Percentiles rank a stretch among this genome's conserved stretches.
Conservation (phyloP, 257 asterid genomes). For the Scutellaria minor region DNA sequence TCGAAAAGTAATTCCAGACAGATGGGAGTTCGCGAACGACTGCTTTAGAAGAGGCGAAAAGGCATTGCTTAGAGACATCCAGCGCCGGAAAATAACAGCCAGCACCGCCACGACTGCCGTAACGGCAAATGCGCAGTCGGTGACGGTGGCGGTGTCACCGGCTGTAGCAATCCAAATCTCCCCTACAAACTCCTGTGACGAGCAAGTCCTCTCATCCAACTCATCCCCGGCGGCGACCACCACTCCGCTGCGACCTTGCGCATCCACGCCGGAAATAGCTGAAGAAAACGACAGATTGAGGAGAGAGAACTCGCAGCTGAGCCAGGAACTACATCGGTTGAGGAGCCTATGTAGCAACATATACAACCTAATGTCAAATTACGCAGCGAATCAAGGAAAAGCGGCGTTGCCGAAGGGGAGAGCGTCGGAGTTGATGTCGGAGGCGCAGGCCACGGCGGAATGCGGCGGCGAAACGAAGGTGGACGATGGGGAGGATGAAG, state of each 20-base stretch:
- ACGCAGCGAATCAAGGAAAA: conserved; percentile 41
- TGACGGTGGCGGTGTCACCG: conserved; percentile 32
- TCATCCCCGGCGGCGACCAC: conserved; percentile 61
- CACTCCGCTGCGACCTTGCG: conserved; percentile 37
- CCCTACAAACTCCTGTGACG: conserved; percentile 73
- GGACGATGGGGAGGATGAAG: conserved; percentile 36
- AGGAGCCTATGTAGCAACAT: conserved; percentile 60
- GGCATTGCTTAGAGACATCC: conserved; percentile 64
- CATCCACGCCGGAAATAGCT: conserved; percentile 51
- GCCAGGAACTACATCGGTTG: conserved; percentile 53
- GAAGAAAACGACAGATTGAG: conserved; percentile 76
- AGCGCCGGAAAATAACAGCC: conserved; percentile 69
- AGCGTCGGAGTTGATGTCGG: conserved; percentile 39
- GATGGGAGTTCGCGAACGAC: conserved; percentile 90
- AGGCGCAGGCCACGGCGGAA: neutral
- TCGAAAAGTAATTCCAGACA: conserved; percentile 82
- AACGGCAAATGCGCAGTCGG: conserved; percentile 32
- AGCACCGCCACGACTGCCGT: conserved; percentile 34
- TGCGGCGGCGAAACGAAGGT: conserved; percentile 19
- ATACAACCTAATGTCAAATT: conserved; percentile 61
- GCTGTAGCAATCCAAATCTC: conserved; percentile 46
- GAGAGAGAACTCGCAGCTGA: conserved; percentile 66
- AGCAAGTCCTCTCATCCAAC: conserved; percentile 77
- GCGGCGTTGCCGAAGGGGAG: conserved; percentile 39
- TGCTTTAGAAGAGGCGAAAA: conserved; percentile 71